These are phyloP conservation scores for Prunus davidiana DNA, from an alignment of 306 rosid species.

Conservation along the genomic window DNA sequence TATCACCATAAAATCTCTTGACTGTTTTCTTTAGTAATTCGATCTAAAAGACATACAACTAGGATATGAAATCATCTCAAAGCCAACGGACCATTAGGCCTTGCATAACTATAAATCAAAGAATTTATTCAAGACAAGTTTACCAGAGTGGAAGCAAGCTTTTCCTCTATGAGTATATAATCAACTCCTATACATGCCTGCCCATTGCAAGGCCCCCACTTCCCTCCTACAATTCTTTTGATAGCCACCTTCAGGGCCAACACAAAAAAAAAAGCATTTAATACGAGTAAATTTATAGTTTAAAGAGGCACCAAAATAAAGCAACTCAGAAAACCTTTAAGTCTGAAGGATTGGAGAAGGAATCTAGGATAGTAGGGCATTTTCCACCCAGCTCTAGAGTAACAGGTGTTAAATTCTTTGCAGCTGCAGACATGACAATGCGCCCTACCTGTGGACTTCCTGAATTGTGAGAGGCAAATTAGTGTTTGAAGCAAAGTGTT, in stretches of 20 bases:
- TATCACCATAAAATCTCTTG: conserved; percentile 57
- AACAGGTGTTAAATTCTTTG: conserved; percentile 88
- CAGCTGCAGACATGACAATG: conserved; percentile 77
- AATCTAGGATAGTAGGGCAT: conserved; percentile 85
- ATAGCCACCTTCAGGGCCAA: conserved; percentile 51
- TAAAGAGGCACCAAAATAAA: not conserved
- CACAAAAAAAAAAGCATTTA: not conserved
- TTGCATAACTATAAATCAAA: not conserved
- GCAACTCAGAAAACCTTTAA: conserved; percentile 46
- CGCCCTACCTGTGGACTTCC: conserved; percentile 71
- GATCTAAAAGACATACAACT: conserved; percentile 39
- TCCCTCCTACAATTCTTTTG: conserved; percentile 73
- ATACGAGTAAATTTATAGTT: not conserved
- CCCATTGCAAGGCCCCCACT: conserved; percentile 88
- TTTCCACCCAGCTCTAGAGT: conserved; percentile 93
- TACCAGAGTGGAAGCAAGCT: conserved; percentile 57
- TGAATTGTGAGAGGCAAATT: conserved; percentile 20
- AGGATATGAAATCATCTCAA: conserved; percentile 2
- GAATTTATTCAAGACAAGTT: not conserved
- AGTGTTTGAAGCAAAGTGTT: not conserved
- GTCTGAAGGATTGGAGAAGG: conserved; percentile 51
- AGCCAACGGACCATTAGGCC: not conserved
- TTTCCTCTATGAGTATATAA: conserved; percentile 76
- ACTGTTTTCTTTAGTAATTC: conserved; percentile 51
- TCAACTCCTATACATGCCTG: conserved; percentile 87